phyloP scores from a whole-genome alignment of 139 green algal species.

The Picochlorum sp. region DNA sequence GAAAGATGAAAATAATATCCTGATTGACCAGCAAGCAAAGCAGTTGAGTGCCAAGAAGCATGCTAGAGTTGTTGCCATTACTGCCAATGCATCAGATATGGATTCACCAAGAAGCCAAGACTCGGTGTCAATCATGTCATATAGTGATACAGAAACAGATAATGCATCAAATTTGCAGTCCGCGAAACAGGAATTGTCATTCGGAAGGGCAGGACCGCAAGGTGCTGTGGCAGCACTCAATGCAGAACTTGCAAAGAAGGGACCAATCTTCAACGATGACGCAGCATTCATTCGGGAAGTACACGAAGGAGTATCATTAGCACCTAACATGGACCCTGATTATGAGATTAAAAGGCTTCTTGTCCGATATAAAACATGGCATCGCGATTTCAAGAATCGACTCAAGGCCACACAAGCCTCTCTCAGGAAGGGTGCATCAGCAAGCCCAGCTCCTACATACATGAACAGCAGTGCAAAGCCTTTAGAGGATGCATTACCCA shows the following conservation, averaged over 20 bases:
- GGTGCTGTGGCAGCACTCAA: slow-evolving; percentile 13
- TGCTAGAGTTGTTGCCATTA: neutral
- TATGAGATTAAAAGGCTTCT: slow-evolving; percentile 41
- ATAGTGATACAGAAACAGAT: slow-evolving; percentile 1
- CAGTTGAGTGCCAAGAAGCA: neutral
- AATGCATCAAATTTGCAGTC: neutral
- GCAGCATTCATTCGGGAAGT: slow-evolving; percentile 48
- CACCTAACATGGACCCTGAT: slow-evolving; percentile 43
- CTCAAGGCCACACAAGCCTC: neutral
- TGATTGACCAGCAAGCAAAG: slow-evolving; percentile 6
- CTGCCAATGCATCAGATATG: neutral
- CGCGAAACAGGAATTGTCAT: neutral
- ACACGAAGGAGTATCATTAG: slow-evolving; percentile 22
- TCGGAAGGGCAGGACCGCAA: neutral
- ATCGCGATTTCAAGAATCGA: slow-evolving; percentile 42
- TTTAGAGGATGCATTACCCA: neutral
- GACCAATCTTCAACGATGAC: slow-evolving; percentile 34
- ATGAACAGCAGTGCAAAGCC: neutral
- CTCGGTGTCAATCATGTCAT: slow-evolving; percentile 13
- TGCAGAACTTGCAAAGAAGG: slow-evolving; percentile 19
- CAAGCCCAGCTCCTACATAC: neutral
- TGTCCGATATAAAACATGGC: slow-evolving; percentile 49
- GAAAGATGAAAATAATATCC: slow-evolving; percentile 24
- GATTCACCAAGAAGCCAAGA: neutral
- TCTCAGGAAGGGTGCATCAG: neutral